phyloP scores from a whole-genome alignment of 768 basidiomycete species.

The Guyanaporus albipodus region DNA sequence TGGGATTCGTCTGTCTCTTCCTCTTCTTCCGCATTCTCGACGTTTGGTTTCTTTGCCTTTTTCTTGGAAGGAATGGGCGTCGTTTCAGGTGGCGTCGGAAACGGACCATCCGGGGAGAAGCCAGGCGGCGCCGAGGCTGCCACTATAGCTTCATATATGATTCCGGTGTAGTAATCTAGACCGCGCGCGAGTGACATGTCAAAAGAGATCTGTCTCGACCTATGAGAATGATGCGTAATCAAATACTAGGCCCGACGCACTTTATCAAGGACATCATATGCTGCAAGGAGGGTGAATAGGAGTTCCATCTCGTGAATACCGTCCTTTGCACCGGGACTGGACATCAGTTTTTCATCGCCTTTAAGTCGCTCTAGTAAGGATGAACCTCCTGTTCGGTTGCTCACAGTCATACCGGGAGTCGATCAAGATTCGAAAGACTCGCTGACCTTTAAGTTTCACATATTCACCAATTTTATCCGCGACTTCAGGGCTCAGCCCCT shows the following conservation, averaged over 20 bases:
- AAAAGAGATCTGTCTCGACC: conserved; percentile 74
- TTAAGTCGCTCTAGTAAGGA: conserved; percentile 70
- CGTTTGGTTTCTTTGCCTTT: conserved; percentile 40
- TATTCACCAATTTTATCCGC: conserved; percentile 97
- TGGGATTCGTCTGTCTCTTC: conserved; percentile 90
- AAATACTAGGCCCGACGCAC: conserved; percentile 35
- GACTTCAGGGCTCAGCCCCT: conserved; percentile 72
- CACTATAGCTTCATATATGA: conserved; percentile 95
- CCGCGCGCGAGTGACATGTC: conserved; percentile 97
- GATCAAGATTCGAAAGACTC: background rate
- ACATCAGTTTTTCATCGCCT: conserved; percentile 58
- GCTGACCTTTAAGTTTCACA: conserved; percentile 86
- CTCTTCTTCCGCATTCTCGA: conserved; percentile 50
- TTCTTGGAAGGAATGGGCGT: conserved; percentile 32
- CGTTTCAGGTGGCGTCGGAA: conserved; percentile 27
- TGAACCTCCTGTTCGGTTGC: conserved; percentile 55
- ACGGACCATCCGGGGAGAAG: conserved; percentile 52
- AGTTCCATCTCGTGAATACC: conserved; percentile 85
- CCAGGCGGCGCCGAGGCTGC: conserved; percentile 92
- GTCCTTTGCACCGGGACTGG: conserved; percentile 70
- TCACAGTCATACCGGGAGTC: background rate
- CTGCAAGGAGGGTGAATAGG: conserved; percentile 76
- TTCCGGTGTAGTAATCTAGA: conserved; percentile 97
- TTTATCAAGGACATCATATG: conserved; percentile 76
- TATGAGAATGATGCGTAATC: background rate